Base-by-base conservation (phyloP, 2,329 filamentous ascomycete species). In the Aspergillus sp. region DNA sequence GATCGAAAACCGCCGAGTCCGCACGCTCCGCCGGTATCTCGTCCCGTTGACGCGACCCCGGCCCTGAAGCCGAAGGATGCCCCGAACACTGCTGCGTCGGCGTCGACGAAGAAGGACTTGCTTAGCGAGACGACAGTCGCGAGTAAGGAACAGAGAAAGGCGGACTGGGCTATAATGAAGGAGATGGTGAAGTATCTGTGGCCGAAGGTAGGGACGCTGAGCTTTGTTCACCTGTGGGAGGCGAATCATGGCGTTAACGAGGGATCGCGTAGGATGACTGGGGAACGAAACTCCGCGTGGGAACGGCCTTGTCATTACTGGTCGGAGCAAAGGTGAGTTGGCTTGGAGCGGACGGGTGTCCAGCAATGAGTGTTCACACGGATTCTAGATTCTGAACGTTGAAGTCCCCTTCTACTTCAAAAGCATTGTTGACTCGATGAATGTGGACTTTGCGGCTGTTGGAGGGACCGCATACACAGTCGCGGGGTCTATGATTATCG, bases 341-440 rank as follows among this genome's bases (percentile, higher is more conserved):
- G 16, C 4, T 14, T 11, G n/a, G 9, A 25, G 2, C 6, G 16
- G 17, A 4, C 34, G 7, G n/a, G n/a, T 11, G 32, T 11, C 41
- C 25, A 29, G 31, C 13, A 32, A 25, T 44, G 21, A 21, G 45
- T 54, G 51, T 58, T 65, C 45, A 65, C 55, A 41, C 52, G 49
- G 31, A 23, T 50, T 53, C 31, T 69, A 80, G 81, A 71, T 96
- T 45, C 79, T 99, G 66, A 99, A 97, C 71, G 94, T 99, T 14
- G 91, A 99, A 76, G 91, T 99, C 44, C 94, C 94, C 0, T 99
- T 99, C 70, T 99, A 97, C 79, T 99, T 99, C 79, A 97, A 97
- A 79, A 92, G 78, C 72, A 97, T 99, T 59, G 90, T 99, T 40
- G 95, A 99, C 72, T 86, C 90, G 17, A 96, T 99, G 91, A 99